These are phyloP conservation scores for Durusdinium trenchii DNA, from an alignment of 73 alveolate species.

Conservation along the genomic window DNA sequence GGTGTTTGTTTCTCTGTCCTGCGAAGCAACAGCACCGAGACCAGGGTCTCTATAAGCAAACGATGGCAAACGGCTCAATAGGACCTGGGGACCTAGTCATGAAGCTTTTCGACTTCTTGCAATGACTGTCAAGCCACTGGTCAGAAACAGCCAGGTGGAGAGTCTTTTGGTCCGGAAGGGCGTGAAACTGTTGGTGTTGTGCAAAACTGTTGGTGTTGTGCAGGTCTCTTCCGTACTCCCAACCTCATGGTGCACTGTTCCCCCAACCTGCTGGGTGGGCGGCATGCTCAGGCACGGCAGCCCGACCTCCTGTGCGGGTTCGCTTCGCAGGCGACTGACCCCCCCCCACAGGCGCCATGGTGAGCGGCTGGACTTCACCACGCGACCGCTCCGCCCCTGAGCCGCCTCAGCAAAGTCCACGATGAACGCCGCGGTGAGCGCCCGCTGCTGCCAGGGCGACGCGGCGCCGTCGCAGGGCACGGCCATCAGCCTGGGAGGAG, in stretches of 20 bases:
- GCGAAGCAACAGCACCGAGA: no score
- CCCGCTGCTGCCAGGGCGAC: conserved; percentile 93
- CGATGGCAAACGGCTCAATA: no score
- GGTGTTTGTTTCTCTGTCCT: no score
- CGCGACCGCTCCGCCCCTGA: neutral
- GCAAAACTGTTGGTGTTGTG: no score
- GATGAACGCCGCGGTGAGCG: conserved; percentile 82
- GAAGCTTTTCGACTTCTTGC: neutral
- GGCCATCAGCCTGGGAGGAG: conserved; percentile 20
- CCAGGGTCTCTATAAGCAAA: no score
- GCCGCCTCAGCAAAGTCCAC: conserved; percentile 74
- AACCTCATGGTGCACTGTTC: no score
- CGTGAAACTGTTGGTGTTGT: no score
- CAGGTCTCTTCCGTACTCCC: no score
- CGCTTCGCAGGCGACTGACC: neutral
- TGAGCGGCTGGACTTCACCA: neutral
- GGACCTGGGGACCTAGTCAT: no score
- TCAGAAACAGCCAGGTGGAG: no score
- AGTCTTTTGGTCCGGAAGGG: no score
- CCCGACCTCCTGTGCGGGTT: conserved; percentile 43
- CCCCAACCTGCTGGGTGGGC: conserved; percentile 66
- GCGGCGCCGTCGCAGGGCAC: conserved; percentile 92
- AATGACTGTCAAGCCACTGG: neutral
- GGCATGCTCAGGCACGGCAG: conserved; percentile 76
- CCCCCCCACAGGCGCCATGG: neutral